Base-by-base conservation (phyloP, 75 land plant genomes). In the Picea sitchensis region DNA sequence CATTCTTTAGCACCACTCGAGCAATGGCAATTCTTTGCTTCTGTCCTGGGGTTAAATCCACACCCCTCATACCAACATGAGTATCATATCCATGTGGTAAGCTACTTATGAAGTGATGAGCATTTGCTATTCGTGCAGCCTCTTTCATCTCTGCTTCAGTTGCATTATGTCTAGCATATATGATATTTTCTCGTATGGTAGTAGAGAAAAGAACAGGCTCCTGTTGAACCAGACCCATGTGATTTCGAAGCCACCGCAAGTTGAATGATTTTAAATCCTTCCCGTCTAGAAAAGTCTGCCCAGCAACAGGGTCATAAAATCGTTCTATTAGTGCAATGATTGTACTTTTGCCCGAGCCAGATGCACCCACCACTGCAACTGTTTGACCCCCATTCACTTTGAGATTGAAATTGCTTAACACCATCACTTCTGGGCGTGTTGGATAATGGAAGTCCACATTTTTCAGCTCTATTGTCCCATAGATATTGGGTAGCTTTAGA, bases 81-180 rank as follows among this genome's bases (percentile, higher is more conserved):
- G 99, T 98, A 81, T 98, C 99, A 82, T 98, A 98, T 51, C 99
- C 99, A 87, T 98, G 93, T n/a, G 99, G 98, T 77, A 98, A 82
- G 73, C 93, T 92, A 86, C 98, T 93, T 41, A 98, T 98, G 73
- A 98, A 98, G 79, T 98, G 99, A 85, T 98, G 99, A 18, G 98
- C 99, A 83, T 98, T 95, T 59, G 99, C 98, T 78, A 98, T 98
- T 59, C 99, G 88, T 44, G 99, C 96, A 17, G 99, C 99, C 83
- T 98, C 99, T 78, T 92, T 98, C 86, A 98, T 88, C 80, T 98
- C 99, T 64, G 99, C 92, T 80, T 98, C 99, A 65, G 93, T 89
- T 73, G 99, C 99, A 91, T 98, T 98, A 73, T 92, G 98, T 78
- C 95, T 89, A 31, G 99, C 98, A 78, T 98, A 98, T 31, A 98